Conservation (phyloP, 768 basidiomycete species). For the Rubroboletus satanas region DNA sequence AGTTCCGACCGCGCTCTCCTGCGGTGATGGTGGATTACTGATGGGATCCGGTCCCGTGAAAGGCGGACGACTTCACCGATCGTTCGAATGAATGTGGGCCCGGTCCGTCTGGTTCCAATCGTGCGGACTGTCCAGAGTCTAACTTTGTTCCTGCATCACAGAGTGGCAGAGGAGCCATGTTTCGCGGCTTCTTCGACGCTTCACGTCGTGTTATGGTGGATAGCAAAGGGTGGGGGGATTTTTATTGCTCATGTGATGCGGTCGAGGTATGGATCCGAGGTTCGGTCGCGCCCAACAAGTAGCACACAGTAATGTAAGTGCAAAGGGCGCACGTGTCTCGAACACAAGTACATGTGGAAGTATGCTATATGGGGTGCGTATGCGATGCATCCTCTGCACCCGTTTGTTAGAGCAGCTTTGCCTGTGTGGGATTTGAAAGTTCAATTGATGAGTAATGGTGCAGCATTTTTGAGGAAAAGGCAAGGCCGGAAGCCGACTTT, state of each 20-base stretch:
- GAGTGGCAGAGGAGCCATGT: slow-evolving; percentile 36
- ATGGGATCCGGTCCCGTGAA: background rate
- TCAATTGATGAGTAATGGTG: background rate
- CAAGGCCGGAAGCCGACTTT: too few species aligned
- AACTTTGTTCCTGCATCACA: slow-evolving; percentile 20
- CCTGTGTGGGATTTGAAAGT: too few species aligned
- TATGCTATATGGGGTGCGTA: background rate
- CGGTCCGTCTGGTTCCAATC: slow-evolving; percentile 38
- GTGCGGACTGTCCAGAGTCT: background rate
- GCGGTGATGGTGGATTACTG: background rate
- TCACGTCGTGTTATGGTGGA: slow-evolving; percentile 45
- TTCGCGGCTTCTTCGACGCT: slow-evolving; percentile 44
- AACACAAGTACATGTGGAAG: background rate
- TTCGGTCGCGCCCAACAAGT: background rate
- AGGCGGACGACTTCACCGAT: slow-evolving; percentile 25
- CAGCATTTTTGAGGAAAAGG: background rate
- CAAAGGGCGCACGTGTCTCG: background rate
- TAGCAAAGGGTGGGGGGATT: slow-evolving; percentile 59
- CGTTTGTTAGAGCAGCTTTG: too few species aligned
- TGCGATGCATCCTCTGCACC: background rate
- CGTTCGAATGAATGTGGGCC: slow-evolving; percentile 62
- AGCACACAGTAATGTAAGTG: background rate
- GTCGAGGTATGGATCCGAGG: slow-evolving; percentile 58
- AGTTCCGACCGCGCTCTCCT: slow-evolving; percentile 3
- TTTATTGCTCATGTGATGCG: slow-evolving; percentile 52